Base-by-base conservation (phyloP, 2,329 filamentous ascomycete species). In the Hysterium pulicare region DNA sequence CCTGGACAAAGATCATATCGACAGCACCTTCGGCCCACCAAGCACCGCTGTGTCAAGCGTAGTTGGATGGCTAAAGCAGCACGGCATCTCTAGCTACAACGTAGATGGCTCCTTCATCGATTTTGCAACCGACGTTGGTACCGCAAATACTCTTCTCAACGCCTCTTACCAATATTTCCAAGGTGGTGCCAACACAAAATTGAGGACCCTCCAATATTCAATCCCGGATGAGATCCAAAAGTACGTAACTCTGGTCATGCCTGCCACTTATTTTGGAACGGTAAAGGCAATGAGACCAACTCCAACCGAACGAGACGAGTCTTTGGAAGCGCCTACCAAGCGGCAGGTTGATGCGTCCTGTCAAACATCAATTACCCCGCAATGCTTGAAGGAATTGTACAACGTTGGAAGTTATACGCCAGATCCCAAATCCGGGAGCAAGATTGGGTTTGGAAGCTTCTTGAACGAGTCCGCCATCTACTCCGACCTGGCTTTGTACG, bases 201-300 rank as follows among this genome's bases (percentile, higher is more conserved):
- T 77, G 5, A 69, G 77, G 20, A 69, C 76, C 1, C 68, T 73
- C 3, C 60, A 70, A 35, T 80, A 76, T 75, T 78, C 75, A 24
- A 66, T 81, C 5, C 76, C 77, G 19, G 46, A 45, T 21, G 70
- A 78, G 49, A 64, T 79, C 5, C 75, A 78, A 51, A 67, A 72
- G 40, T 73, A 75, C 50, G 70, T 78, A 44, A 73, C 76, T 50
- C 70, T 72, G 7, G 72, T 79, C 28, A 74, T 78, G 49, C 76
- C 76, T 3, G 78, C 75, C 8, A 78, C 70, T 38, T 73, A 73
- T 1, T 79, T 79, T 60, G 70, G n/a, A n/a, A n/a, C n/a, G n/a
- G n/a, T n/a, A n/a, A n/a, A n/a, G n/a, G n/a, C n/a, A n/a, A n/a
- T n/a, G n/a, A n/a, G n/a, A n/a, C n/a, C n/a, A n/a, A n/a, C n/a